Evolutionary conservation across 169 alveolate species (phyloP), one percentile per base, ranked within the genome.

Genomic region (Blepharisma undulans): DNA sequence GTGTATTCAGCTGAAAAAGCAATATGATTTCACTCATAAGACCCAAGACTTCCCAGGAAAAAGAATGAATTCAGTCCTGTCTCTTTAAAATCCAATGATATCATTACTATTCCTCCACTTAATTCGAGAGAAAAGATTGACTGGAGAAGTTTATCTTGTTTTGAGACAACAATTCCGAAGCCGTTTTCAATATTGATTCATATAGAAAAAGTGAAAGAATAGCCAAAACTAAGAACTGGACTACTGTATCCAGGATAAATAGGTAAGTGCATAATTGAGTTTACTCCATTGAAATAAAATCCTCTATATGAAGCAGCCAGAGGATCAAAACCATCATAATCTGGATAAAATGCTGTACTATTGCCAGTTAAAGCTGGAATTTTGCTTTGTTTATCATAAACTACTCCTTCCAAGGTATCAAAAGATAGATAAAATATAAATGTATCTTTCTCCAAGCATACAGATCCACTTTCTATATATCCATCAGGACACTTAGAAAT

Each of bases 281-380:
- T 74, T 5, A 48, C 66, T 29, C 87, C 34, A 79, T 27, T 12
- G 19, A 79, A 79, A 33, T 79, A 79, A 33, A 79, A 79, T n/a
- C 87, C 87, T 25, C 87, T 25, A 22, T 79, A 22, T 29, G 25
- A 30, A 79, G 87, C 34, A 29, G 87, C 61, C 14, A 29, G 80
- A 12, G 87, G 87, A 33, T 79, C 87, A 79, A 33, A 30, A 7
- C 14, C 61, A 33, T 79, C 87, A 33, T 79, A 79, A 33, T 79
- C 3, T 30, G 87, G 87, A 21, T 79, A 79, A 33, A 79, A 79
- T 0, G 29, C 61, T 3, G 29, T 32, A 16, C 30, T n/a, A 12
- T 29, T 79, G 19, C 87, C 87, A 25, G 60, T 32, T 10, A 79
- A 66, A 10, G 61, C 87, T 30, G 34, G 87, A 30, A 79, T 32